Percentiles rank a stretch among this genome's conserved stretches.
Evolutionary conservation across 192 early-diverging fungal species (phyloP).

Genomic region (Podila verticillata): DNA sequence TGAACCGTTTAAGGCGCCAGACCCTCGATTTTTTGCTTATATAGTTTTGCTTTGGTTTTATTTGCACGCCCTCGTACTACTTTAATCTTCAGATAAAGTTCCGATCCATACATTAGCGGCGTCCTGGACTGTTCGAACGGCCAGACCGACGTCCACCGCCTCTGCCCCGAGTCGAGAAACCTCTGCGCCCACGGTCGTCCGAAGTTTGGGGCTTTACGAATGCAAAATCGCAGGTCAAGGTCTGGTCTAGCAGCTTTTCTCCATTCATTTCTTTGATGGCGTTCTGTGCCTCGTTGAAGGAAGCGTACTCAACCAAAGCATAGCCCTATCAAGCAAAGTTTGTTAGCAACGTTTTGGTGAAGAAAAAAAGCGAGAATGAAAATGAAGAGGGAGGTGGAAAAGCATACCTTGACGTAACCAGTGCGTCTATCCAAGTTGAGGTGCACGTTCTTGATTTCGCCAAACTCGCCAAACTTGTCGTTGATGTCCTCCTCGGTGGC

Average conservation of each 20-base stretch:
- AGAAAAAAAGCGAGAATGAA: not conserved
- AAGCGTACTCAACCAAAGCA: conserved; percentile 88
- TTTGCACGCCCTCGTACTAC: too few species aligned
- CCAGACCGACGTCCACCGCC: conserved; percentile 41
- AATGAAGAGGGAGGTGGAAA: not conserved
- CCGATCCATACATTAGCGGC: conserved; percentile 4
- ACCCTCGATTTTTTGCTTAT: too few species aligned
- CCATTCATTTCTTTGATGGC: conserved; percentile 82
- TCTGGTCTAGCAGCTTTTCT: conserved; percentile 77
- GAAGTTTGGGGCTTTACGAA: conserved; percentile 76
- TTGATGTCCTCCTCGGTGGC: conserved; percentile 90
- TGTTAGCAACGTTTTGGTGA: not conserved
- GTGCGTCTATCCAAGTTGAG: conserved; percentile 94
- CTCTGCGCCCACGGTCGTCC: conserved; percentile 35
- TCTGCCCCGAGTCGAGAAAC: conserved; percentile 39
- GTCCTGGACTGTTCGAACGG: conserved; percentile 41
- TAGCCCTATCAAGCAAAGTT: conserved; percentile 79
- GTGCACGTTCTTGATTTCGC: conserved; percentile 90
- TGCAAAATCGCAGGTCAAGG: conserved; percentile 85
- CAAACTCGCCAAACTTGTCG: conserved; percentile 91
- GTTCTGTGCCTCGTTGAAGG: conserved; percentile 78
- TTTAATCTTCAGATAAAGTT: not conserved
- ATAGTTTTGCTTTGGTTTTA: too few species aligned
- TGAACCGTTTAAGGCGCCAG: too few species aligned
- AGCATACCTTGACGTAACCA: conserved; percentile 90